Conservation (phyloP, 2,329 filamentous ascomycete species). For the Aspergillus felis region DNA sequence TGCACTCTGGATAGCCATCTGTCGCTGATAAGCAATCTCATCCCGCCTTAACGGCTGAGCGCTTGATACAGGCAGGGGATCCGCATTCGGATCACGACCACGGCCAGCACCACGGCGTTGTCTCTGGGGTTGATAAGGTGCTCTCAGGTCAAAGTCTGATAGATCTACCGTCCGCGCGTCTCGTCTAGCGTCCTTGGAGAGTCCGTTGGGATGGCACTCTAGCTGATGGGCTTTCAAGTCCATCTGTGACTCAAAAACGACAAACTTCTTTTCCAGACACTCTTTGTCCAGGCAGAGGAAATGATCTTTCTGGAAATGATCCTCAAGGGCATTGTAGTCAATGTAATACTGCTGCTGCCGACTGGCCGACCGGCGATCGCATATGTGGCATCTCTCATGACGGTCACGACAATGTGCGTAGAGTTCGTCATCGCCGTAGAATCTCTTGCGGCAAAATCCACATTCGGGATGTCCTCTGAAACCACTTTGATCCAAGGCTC, state of each 20-base stretch:
- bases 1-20: slow-evolving; percentile 84
- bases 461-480: slow-evolving; percentile 96
- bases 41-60: slow-evolving; percentile 78
- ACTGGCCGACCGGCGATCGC: slow-evolving; percentile 63
- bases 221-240: slow-evolving; percentile 93
- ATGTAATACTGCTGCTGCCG: slow-evolving; percentile 84
- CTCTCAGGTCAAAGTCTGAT: slow-evolving; percentile 74
- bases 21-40: slow-evolving; percentile 85
- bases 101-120: slow-evolving; percentile 59
- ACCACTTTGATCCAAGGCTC: slow-evolving; percentile 85
- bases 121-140: slow-evolving; percentile 63
- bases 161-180: slow-evolving; percentile 85
- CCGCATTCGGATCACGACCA: slow-evolving; percentile 82
- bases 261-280: slow-evolving; percentile 94
- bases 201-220: slow-evolving; percentile 70
- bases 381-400: slow-evolving; percentile 93
- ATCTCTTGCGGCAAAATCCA: slow-evolving; percentile 84
- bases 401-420: slow-evolving; percentile 90
- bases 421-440: slow-evolving; percentile 94
- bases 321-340: slow-evolving; percentile 80
- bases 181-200: slow-evolving; percentile 78
- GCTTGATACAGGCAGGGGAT: slow-evolving; percentile 70
- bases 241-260: slow-evolving; percentile 92
- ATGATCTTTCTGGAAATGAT: slow-evolving; percentile 84
- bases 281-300: slow-evolving; percentile 79